Evolutionary conservation across 352 stramenopile species (phyloP).

Genomic region (Pythium biforme): DNA sequence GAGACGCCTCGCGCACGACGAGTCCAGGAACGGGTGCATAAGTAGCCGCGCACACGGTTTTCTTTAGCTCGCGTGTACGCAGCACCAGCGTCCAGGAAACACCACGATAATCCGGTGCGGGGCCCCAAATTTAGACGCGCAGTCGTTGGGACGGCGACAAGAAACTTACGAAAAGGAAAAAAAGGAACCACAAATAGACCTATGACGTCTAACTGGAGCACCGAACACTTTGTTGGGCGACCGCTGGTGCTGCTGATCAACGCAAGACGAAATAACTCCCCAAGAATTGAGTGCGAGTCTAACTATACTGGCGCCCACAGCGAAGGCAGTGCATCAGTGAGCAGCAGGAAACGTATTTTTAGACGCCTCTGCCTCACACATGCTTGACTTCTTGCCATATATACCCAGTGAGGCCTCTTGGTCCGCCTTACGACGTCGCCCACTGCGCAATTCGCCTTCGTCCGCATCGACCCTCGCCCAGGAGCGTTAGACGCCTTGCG

Average conservation of each 20-base stretch:
- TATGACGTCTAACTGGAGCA: neutral
- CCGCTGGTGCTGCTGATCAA: neutral
- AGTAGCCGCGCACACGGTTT: neutral
- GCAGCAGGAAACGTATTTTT: neutral
- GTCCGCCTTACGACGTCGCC: neutral
- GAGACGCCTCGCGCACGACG: neutral
- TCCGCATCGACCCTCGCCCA: neutral
- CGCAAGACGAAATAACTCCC: slow-evolving; percentile 7
- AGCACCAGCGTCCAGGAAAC: neutral
- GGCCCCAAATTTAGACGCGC: no score
- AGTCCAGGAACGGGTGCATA: neutral
- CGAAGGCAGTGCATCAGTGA: neutral
- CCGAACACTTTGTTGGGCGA: neutral
- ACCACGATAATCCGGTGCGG: neutral
- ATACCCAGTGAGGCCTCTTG: neutral
- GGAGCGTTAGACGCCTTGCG: neutral
- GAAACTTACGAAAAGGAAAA: slow-evolving; percentile 3
- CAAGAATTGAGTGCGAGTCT: neutral
- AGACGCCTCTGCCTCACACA: neutral
- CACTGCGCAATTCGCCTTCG: neutral
- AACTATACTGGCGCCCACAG: neutral
- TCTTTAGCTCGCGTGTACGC: neutral
- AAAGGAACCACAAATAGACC: neutral
- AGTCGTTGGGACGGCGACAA: neutral
- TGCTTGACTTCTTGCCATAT: neutral